Conservation (phyloP, 805 yeast species). For the Cyberlindnera sargentensis region DNA sequence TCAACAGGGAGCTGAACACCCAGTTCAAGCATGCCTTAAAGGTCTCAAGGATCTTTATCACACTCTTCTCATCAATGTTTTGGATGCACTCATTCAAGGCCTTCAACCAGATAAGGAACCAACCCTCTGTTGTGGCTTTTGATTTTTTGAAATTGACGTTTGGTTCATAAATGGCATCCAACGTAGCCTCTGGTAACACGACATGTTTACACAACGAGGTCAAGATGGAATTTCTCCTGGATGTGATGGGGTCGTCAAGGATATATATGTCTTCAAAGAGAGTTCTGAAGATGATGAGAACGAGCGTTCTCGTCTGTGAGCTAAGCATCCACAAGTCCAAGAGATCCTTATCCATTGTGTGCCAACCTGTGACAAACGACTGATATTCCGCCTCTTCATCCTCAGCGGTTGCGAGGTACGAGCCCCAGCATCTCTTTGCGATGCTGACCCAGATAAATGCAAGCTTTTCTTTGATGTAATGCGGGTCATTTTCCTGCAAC, state of each 20-base stretch:
- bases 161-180: conserved; percentile 56
- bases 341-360: conserved; percentile 74
- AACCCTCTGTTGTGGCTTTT: conserved; percentile 70
- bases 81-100: conserved; percentile 39
- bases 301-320: conserved; percentile 61
- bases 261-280: conserved; percentile 90
- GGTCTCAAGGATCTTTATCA: conserved; percentile 66
- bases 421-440: conserved; percentile 90
- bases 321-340: conserved; percentile 67
- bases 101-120: conserved; percentile 77
- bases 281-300: conserved; percentile 73
- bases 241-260: conserved; percentile 85
- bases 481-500: conserved; percentile 65
- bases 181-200: conserved; percentile 61
- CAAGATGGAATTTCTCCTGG: conserved; percentile 67
- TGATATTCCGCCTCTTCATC: conserved; percentile 33
- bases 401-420: conserved; percentile 37
- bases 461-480: conserved; percentile 80
- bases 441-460: conserved; percentile 88
- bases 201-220: conserved; percentile 81
- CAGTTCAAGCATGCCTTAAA: conserved; percentile 88
- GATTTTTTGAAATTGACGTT: conserved; percentile 57
- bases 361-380: conserved; percentile 67
- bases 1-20: conserved; percentile 74
- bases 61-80: conserved; percentile 38